Evolutionary conservation across 768 basidiomycete genomes (phyloP), one percentile per base, ranked within the genome.

Genomic region (Tricholoma hemisulphureum): DNA sequence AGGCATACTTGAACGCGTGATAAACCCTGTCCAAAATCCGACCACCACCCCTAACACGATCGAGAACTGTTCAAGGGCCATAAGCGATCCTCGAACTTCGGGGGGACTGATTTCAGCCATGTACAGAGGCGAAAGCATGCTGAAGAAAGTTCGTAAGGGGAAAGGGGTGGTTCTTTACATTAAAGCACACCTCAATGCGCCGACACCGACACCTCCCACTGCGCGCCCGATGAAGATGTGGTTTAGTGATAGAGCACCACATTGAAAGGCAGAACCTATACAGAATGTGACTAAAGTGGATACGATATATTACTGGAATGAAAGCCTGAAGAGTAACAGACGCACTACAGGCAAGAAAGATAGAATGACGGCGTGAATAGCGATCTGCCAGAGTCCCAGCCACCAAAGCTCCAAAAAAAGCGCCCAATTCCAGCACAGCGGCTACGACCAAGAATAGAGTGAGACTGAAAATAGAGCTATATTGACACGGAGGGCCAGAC

Each of bases 21-120:
- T 65, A 65, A 88, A 93, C 0, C 91, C 91, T 4, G 83, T 80
- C 91, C 91, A 93, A 64, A 93, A 93, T 2, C 91, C 91, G 13
- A 89, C 72, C 0, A 93, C 89, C 5, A 91, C 90, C 2, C 91
- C 91, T 0, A 88, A 72, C 13, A 93, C 90, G 51, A 93, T 93
- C 18, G 87, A 83, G 41, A 91, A 80, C 58, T 93, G 91, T 64
- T 93, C 91, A 2, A 93, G 75, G 1, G 89, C 85, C 72, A 92
- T 79, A 18, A 93, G 79, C 0, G 90, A 89, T 9, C 91, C 91
- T 14, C 91, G 81, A 0, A 88, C 78, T 69, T 91, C 89, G 0
- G 91, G 90, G 9, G 90, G 83, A 59, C 87, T 87, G 52, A 93
- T 93, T 72, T 93, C 91, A 1, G 90, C 85, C 79, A 92, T 91